phyloP scores from a whole-genome alignment of 2,329 filamentous ascomycete species.

The Neonectria punicea region DNA sequence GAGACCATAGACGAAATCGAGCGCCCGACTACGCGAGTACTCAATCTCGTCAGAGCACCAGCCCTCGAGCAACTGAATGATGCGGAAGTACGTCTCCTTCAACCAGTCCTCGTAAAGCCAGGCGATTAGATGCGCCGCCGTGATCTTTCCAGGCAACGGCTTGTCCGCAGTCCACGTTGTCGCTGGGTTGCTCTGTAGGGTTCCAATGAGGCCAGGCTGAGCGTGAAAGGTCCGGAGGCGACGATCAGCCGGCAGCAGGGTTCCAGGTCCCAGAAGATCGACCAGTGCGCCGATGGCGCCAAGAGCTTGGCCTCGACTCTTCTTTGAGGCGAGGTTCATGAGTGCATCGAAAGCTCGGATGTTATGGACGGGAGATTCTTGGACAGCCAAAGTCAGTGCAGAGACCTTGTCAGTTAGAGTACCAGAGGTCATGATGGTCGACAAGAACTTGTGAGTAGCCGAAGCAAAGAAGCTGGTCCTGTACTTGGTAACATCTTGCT shows the following conservation, averaged over 20 bases:
- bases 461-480: conserved; percentile 78
- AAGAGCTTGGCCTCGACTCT: conserved; percentile 91
- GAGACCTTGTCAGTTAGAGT: conserved; percentile 98
- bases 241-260: conserved; percentile 83
- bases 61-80: conserved; percentile 88
- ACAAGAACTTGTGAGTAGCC: conserved; percentile 94
- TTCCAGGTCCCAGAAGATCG: conserved; percentile 91
- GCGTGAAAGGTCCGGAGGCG: conserved; percentile 82
- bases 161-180: conserved; percentile 75
- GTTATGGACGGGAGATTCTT: conserved; percentile 96
- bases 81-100: conserved; percentile 92
- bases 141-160: conserved; percentile 76
- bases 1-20: conserved; percentile 92
- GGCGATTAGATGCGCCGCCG: conserved; percentile 80
- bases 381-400: conserved; percentile 90
- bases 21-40: conserved; percentile 86
- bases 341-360: conserved; percentile 88
- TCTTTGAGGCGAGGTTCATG: conserved; percentile 86
- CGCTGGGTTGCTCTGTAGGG: conserved; percentile 70
- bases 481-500: conserved; percentile 82
- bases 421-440: conserved; percentile 95
- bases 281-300: conserved; percentile 93
- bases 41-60: conserved; percentile 98
- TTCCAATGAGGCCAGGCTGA: conserved; percentile 80
- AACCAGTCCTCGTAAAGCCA: conserved; percentile 98